Conservation (phyloP, 495 filamentous ascomycete species). For the Emericellopsis terricola region DNA sequence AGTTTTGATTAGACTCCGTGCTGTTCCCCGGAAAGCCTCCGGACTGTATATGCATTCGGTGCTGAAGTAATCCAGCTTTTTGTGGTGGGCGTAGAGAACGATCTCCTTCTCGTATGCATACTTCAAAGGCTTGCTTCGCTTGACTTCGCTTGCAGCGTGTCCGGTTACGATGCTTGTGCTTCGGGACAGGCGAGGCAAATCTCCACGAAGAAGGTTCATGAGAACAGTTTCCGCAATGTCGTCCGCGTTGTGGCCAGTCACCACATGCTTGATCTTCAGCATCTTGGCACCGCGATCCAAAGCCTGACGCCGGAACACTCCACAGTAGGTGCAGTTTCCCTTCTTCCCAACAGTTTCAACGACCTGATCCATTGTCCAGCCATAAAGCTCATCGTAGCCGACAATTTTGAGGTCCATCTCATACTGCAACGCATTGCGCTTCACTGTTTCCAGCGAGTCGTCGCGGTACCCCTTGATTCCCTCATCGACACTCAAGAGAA, state of each 20-base stretch:
- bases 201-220: conserved; percentile 90
- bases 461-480: conserved; percentile 94
- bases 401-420: conserved; percentile 80
- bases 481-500: conserved; percentile 86
- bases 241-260: conserved; percentile 95
- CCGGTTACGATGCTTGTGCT: conserved; percentile 88
- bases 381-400: conserved; percentile 86
- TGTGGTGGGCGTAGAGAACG: conserved; percentile 90
- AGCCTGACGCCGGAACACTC: conserved; percentile 88
- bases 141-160: conserved; percentile 54
- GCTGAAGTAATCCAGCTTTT: conserved; percentile 90
- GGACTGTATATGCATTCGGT: conserved; percentile 98
- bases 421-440: conserved; percentile 80
- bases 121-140: conserved; percentile 88
- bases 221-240: conserved; percentile 96
- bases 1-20: conserved; percentile 82
- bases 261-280: conserved; percentile 80
- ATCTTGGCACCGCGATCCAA: conserved; percentile 81
- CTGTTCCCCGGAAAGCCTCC: conserved; percentile 91
- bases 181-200: conserved; percentile 69
- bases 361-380: conserved; percentile 99
- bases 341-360: conserved; percentile 92
- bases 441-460: conserved; percentile 88
- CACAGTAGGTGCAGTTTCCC: conserved; percentile 97
- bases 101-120: conserved; percentile 99